Conservation (phyloP, 805 yeast genomes). For the Wickerhamiella spandovensis region DNA sequence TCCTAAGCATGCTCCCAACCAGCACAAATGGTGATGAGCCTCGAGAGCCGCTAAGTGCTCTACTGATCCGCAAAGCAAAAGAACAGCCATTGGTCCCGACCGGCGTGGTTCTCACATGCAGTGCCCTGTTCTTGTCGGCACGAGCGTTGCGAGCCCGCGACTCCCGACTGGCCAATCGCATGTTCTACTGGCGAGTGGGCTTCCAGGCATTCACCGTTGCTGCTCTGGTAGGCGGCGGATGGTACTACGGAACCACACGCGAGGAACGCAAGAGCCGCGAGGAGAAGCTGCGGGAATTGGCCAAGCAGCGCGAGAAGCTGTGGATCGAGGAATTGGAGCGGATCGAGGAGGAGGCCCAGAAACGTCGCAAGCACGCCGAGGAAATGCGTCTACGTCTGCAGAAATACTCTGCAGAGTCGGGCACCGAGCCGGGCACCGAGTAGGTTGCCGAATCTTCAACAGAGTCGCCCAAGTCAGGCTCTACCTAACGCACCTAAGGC, state of each 20-base stretch:
- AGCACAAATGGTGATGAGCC: conserved; percentile 10
- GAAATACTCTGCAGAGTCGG: background rate
- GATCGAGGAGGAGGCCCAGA: conserved; percentile 46
- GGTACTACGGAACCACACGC: conserved; percentile 34
- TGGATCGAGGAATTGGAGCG: conserved; percentile 82
- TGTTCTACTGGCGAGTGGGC: conserved; percentile 83
- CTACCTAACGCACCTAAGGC: too few relatives aligned
- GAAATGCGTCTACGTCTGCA: conserved; percentile 5
- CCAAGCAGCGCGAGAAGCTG: conserved; percentile 66
- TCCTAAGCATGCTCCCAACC: conserved; percentile 7
- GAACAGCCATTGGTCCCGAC: conserved; percentile 85
- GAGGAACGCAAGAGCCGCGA: conserved; percentile 31
- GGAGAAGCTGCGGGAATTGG: conserved; percentile 58
- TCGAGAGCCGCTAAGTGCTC: conserved; percentile 15
- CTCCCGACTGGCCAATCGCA: conserved; percentile 61
- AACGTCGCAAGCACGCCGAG: conserved; percentile 12
- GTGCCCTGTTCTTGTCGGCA: conserved; percentile 71
- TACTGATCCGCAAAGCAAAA: conserved; percentile 36
- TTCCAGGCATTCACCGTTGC: conserved; percentile 73
- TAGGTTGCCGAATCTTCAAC: background rate
- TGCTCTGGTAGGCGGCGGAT: conserved; percentile 71
- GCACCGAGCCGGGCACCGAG: background rate
- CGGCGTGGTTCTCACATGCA: conserved; percentile 65
- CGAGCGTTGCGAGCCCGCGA: conserved; percentile 62
- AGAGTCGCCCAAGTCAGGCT: background rate